These are phyloP conservation scores for Candida coquimbonensis DNA, from an alignment of 805 yeast genomes.

Conservation along the genomic window DNA sequence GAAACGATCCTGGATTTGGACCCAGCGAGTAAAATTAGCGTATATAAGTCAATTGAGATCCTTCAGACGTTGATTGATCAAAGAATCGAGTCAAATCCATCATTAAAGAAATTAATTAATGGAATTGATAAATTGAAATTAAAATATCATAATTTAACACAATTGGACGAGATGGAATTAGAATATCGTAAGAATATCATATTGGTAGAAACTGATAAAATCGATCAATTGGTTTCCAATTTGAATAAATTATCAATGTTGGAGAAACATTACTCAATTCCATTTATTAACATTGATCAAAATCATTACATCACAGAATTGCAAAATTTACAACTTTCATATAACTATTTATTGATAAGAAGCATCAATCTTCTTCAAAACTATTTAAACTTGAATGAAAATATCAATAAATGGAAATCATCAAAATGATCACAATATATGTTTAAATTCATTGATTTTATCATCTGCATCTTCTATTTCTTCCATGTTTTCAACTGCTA, in stretches of 20 bases:
- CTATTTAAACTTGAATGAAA: conserved; percentile 15
- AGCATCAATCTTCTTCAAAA: conserved; percentile 19
- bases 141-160: neutral
- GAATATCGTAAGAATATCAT: no score
- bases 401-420: conserved; percentile 10
- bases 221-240: neutral
- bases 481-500: neutral
- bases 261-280: conserved; percentile 5
- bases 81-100: neutral
- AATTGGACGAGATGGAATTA: no score
- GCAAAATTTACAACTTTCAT: conserved; percentile 11
- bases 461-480: conserved; percentile 7
- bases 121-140: neutral
- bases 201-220: neutral
- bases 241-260: conserved; percentile 2
- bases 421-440: neutral
- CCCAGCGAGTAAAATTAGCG: neutral
- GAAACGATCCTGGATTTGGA: neutral
- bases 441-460: conserved; percentile 10
- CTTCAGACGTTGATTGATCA: neutral
- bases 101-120: neutral
- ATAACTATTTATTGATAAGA: conserved; percentile 17
- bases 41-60: neutral
- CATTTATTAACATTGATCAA: conserved; percentile 4
- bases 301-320: conserved; percentile 3